Base-by-base conservation (phyloP, 352 stramenopile genomes). In the Phytopythium aichiense region DNA sequence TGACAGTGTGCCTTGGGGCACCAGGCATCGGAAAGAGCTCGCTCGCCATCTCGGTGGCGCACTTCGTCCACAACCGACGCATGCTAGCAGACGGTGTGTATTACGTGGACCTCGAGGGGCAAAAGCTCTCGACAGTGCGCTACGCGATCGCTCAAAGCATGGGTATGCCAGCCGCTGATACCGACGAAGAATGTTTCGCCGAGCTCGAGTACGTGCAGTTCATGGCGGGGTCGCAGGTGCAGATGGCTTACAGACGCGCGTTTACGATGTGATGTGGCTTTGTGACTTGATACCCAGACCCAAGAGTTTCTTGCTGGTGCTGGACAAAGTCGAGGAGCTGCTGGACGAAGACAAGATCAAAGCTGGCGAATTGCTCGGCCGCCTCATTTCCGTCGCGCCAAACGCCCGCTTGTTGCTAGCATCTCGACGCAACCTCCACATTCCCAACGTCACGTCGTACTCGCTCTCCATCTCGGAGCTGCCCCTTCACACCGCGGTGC, bases 111-210 rank as follows among this genome's bases (percentile, higher is more conserved):
- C 65, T 94, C 33, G 84, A 94, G 77, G 82, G 82, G 12, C 82
- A 91, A 33, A 90, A 94, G 56, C 70, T 86, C 11, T 91, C 81
- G 15, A 89, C 84, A 49, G 79, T 94, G 25, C 78, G 81, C 31
- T 94, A 92, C 65, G 84, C 84, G 13, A 94, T 94, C 38, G 82
- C 82, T 15, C 84, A 91, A 51, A 90, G 76, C 20, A 90, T 91
- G 56, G 81, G 84, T 0, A 89, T 94, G 61, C 77, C 81, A 53
- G 79, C 79, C 12, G 82, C 82, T 0, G 79, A 91, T 43, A 87
- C 82, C 0, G 78, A 94, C 51, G 81, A 89, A 76, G 81, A 92
- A 66, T 76, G 89, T 0, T 94, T 92, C 64, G 82, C 77, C 22
- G 84, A 92, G 46, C 67, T 93, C 43, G 77, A 77, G 77, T 80